Conservation (phyloP, 1,139 yeast genomes). For the Zygoascus meyerae region DNA sequence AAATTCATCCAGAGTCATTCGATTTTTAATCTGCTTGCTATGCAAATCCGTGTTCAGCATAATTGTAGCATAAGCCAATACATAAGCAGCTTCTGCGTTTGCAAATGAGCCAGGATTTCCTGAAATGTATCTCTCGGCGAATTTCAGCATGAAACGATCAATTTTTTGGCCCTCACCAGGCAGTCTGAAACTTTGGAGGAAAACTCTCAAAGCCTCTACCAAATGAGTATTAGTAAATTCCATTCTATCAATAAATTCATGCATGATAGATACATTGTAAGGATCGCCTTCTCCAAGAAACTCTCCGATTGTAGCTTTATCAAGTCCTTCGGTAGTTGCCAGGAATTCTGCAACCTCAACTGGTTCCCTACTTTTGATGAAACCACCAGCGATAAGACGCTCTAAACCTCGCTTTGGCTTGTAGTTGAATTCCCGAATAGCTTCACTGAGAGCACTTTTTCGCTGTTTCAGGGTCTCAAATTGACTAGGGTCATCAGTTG, state of each 20-base stretch:
- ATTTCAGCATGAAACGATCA: conserved; percentile 92
- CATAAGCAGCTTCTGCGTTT: conserved; percentile 91
- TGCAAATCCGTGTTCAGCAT: conserved; percentile 93
- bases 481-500: conserved; percentile 67
- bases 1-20: conserved; percentile 87
- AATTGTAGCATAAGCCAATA: conserved; percentile 85
- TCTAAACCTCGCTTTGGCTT: conserved; percentile 79
- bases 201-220: conserved; percentile 79
- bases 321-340: conserved; percentile 71
- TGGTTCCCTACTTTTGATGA: conserved; percentile 59
- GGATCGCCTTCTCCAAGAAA: conserved; percentile 87
- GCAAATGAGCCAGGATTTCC: conserved; percentile 85
- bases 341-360: conserved; percentile 67
- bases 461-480: conserved; percentile 81
- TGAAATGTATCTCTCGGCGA: conserved; percentile 84
- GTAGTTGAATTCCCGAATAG: conserved; percentile 71
- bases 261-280: conserved; percentile 76
- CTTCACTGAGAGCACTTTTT: conserved; percentile 75
- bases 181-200: conserved; percentile 80
- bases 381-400: conserved; percentile 54
- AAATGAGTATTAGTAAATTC: conserved; percentile 65
- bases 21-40: conserved; percentile 67
- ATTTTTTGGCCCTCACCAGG: conserved; percentile 99
- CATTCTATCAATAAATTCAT: conserved; percentile 85
- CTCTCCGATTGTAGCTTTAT: conserved; percentile 83